Evolutionary conservation across 768 basidiomycete species (phyloP).

Genomic region (Boletus sp.): DNA sequence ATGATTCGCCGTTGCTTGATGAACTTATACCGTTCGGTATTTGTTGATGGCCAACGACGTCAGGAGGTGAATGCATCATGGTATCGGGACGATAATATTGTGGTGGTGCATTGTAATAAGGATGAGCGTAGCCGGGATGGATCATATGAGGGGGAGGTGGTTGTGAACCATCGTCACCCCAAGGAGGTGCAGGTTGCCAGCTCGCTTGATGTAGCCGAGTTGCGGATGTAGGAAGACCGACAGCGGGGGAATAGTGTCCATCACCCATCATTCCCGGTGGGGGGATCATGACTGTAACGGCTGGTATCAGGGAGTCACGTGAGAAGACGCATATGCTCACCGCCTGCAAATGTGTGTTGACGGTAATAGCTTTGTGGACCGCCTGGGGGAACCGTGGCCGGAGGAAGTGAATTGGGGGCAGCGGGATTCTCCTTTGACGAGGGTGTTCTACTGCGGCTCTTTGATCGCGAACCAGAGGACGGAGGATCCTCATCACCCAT

Average conservation of each 20-base stretch:
- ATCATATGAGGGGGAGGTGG: slow-evolving; percentile 31
- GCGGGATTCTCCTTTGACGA: slow-evolving; percentile 40
- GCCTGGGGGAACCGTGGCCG: slow-evolving; percentile 29
- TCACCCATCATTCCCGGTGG: slow-evolving; percentile 43
- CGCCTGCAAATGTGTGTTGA: slow-evolving; percentile 55
- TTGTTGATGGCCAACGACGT: slow-evolving; percentile 18
- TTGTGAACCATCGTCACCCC: slow-evolving; percentile 37
- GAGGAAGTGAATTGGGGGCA: slow-evolving; percentile 36
- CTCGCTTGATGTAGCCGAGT: slow-evolving; percentile 43
- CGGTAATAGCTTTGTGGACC: slow-evolving; percentile 64
- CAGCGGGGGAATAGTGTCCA: slow-evolving; percentile 39
- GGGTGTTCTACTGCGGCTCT: slow-evolving; percentile 53
- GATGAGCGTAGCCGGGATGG: slow-evolving; percentile 37
- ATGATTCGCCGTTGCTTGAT: slow-evolving; percentile 26
- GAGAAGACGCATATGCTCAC: slow-evolving; percentile 20
- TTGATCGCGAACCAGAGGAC: slow-evolving; percentile 44
- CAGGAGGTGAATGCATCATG: slow-evolving; percentile 24
- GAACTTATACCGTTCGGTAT: slow-evolving; percentile 24
- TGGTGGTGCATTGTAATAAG: slow-evolving; percentile 36
- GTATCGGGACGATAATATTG: slow-evolving; percentile 48
- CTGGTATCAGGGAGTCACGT: slow-evolving; percentile 1
- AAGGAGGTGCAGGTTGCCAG: slow-evolving; percentile 40
- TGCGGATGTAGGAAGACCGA: slow-evolving; percentile 54
- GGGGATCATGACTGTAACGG: slow-evolving; percentile 40
- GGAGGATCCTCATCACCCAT: slow-evolving; percentile 25